Conservation (phyloP, 495 filamentous ascomycete species). For the Emericellopsis terricola region DNA sequence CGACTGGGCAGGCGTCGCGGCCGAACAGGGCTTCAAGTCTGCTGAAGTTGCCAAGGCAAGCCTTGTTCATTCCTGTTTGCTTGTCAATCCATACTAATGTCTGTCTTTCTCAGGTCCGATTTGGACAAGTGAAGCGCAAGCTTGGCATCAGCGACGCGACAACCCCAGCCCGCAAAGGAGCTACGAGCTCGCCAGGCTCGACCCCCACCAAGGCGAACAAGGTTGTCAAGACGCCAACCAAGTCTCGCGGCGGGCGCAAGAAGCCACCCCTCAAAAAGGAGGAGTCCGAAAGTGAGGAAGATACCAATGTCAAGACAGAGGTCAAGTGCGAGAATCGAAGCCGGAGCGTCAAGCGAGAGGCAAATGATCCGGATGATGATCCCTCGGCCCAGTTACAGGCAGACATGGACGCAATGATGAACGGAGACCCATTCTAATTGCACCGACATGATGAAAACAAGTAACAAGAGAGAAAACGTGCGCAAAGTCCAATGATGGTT, state of each 20-base stretch:
- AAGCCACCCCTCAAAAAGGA: background rate
- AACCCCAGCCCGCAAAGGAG: background rate
- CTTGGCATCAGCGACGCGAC: constrained; percentile 6
- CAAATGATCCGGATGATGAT: background rate
- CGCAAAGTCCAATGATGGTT: no score
- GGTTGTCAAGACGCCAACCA: background rate
- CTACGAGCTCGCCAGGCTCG: constrained; percentile 1
- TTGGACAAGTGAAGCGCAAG: constrained; percentile 13
- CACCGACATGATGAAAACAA: no score
- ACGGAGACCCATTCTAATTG: background rate
- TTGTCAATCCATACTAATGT: background rate
- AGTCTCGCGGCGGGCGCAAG: background rate
- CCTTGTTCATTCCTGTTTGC: no score
- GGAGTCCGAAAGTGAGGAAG: background rate
- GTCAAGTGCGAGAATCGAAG: background rate
- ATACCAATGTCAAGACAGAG: background rate
- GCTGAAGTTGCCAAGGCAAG: constrained; percentile 3
- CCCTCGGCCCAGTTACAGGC: background rate
- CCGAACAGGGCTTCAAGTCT: constrained; percentile 4
- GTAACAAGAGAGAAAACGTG: no score
- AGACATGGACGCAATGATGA: background rate
- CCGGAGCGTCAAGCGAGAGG: background rate
- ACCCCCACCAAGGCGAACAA: constrained; percentile 8
- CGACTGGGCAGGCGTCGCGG: constrained; percentile 5
- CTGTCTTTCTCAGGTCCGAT: constrained; percentile 9